Percentiles rank a stretch among this genome's conserved stretches.
These are phyloP conservation scores for Tulasnella sp. DNA, from an alignment of 768 basidiomycete species.

Conservation along the genomic window DNA sequence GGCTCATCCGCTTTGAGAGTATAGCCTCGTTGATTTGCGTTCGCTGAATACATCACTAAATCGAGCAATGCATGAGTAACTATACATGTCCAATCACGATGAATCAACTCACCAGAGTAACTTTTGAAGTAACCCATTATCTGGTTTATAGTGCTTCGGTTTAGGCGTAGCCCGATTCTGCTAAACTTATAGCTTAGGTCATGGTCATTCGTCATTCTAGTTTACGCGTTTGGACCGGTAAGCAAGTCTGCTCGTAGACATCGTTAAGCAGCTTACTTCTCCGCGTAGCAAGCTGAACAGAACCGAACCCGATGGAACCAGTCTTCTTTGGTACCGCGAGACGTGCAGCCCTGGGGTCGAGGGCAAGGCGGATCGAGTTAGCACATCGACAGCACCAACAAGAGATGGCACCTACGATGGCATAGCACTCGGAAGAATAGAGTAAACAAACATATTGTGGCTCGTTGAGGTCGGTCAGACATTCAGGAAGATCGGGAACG, in stretches of 20 bases:
- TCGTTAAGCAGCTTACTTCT: background rate
- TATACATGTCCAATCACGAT: background rate
- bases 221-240: background rate
- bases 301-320: background rate
- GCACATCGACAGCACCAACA: too few species aligned
- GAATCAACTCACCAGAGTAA: background rate
- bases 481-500: conserved; percentile 27
- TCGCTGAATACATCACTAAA: too few species aligned
- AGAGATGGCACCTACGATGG: background rate
- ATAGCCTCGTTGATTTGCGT: too few species aligned
- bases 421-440: conserved; percentile 18
- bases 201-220: background rate
- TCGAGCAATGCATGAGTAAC: too few species aligned
- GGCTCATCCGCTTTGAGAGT: background rate
- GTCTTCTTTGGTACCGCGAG: background rate
- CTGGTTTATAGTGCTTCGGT: too few species aligned
- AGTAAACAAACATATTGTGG: conserved; percentile 32
- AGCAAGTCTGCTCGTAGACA: background rate
- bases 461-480: conserved; percentile 30
- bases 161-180: too few species aligned
- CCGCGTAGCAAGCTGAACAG: background rate
- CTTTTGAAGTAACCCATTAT: too few species aligned
- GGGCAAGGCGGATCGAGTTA: too few species aligned
- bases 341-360: background rate
- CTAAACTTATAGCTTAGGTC: too few species aligned